phyloP scores from a whole-genome alignment of 495 filamentous ascomycete species.

The Talaromyces borbonicus region DNA sequence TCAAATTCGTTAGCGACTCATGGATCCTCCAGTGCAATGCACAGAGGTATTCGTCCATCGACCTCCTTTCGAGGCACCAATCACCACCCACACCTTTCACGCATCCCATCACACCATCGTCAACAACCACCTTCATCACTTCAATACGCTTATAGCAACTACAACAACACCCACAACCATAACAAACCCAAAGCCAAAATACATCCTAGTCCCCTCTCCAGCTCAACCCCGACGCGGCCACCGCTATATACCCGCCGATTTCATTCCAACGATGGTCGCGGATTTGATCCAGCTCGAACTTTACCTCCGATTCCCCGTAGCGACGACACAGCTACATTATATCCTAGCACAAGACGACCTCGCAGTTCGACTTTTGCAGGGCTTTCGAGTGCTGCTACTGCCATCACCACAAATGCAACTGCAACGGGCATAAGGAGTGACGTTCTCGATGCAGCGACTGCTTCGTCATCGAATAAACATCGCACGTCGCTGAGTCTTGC shows the following conservation, averaged over 20 bases:
- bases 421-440: neutral
- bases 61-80: conserved; percentile 2
- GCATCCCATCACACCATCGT: conserved; percentile 17
- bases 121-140: too few species aligned
- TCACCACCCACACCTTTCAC: conserved; percentile 19
- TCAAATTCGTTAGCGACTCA: neutral
- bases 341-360: conserved; percentile 27
- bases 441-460: neutral
- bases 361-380: conserved; percentile 29
- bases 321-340: conserved; percentile 26
- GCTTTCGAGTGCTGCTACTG: neutral
- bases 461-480: too few species aligned
- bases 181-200: neutral
- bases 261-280: conserved; percentile 12
- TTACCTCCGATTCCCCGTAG: conserved; percentile 17
- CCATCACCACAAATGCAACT: neutral
- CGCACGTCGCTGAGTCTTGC: conserved; percentile 22
- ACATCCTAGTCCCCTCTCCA: conserved; percentile 5
- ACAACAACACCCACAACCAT: too few species aligned
- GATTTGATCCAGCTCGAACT: conserved; percentile 15
- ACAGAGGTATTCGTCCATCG: neutral
- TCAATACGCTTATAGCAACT: too few species aligned
- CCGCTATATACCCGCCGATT: conserved; percentile 11
- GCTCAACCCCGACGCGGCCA: conserved; percentile 10
- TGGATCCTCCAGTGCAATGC: neutral